phyloP scores from a whole-genome alignment of 78 protist genomes.

The Planoprotostelium fungivorum region DNA sequence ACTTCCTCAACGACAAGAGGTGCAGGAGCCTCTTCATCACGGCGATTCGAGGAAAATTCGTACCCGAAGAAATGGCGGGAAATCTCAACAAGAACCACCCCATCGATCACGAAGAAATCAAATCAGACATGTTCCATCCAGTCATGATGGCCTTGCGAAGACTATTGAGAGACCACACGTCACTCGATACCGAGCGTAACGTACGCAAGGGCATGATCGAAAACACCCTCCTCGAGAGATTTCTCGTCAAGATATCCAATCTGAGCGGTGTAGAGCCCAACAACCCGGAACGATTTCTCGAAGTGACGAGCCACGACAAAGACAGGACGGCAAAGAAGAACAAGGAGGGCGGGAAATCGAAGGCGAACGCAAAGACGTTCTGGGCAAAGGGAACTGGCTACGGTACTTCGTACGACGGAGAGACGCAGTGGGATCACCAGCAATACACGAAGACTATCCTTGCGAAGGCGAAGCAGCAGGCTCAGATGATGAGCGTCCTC shows the following conservation, averaged over 20 bases:
- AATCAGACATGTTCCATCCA: background rate
- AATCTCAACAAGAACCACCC: background rate
- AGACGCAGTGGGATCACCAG: slow-evolving; percentile 4
- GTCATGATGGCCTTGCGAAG: background rate
- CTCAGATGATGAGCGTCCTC: slow-evolving; percentile 2
- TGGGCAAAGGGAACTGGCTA: slow-evolving; percentile 78
- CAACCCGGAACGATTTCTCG: background rate
- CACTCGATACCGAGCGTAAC: background rate
- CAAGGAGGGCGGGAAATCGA: background rate
- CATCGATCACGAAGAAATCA: background rate
- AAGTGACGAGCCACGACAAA: background rate
- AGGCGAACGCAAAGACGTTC: background rate
- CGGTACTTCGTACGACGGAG: slow-evolving; percentile 25
- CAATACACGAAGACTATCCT: background rate
- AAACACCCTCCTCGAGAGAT: background rate
- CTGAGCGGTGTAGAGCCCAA: background rate
- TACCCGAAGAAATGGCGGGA: background rate
- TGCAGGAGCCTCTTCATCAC: background rate
- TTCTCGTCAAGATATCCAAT: background rate
- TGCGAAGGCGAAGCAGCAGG: background rate
- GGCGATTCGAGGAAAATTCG: background rate
- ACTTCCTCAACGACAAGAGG: background rate
- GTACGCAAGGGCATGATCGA: background rate
- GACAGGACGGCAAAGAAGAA: background rate
- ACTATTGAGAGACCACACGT: background rate